Evolutionary conservation across 805 yeast genomes (phyloP).

Genomic region (Ogataea ganodermae): DNA sequence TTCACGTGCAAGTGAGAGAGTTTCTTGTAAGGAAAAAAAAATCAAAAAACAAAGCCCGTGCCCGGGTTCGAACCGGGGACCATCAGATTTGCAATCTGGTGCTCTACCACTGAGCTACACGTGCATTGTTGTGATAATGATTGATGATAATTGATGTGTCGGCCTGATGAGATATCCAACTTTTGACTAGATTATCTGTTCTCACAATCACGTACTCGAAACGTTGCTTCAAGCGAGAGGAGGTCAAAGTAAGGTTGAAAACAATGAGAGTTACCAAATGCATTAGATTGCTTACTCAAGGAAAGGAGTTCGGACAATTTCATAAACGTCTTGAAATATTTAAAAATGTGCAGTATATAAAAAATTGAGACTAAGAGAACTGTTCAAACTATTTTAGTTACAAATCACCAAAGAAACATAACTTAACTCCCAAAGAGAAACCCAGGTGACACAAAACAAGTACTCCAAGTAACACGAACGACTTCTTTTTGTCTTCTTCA

Average conservation of each 20-base stretch:
- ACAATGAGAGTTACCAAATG: too few relatives aligned
- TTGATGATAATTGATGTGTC: too few relatives aligned
- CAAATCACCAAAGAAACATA: constrained; percentile 53
- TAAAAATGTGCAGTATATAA: constrained; percentile 3
- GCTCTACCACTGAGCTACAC: constrained; percentile 97
- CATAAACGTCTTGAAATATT: neutral
- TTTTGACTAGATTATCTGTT: too few relatives aligned
- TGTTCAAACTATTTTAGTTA: constrained; percentile 7
- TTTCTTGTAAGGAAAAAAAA: too few relatives aligned
- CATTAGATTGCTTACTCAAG: too few relatives aligned
- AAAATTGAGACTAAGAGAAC: neutral
- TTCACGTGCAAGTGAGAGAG: too few relatives aligned
- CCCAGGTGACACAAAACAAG: constrained; percentile 53
- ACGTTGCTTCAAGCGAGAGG: too few relatives aligned
- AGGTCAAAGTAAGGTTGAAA: too few relatives aligned
- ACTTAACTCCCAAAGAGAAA: constrained; percentile 64
- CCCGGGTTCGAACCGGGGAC: constrained; percentile 97
- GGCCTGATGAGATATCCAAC: too few relatives aligned
- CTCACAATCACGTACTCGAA: too few relatives aligned
- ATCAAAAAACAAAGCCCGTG: constrained; percentile 56
- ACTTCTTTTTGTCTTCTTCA: constrained; percentile 40
- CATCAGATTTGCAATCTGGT: constrained; percentile 98
- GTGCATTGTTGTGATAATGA: constrained; percentile 15
- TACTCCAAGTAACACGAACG: constrained; percentile 40
- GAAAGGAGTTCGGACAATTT: too few relatives aligned